Evolutionary conservation across 2,329 filamentous ascomycete species (phyloP).

Genomic region (Tolypocladium cylindrosporum): DNA sequence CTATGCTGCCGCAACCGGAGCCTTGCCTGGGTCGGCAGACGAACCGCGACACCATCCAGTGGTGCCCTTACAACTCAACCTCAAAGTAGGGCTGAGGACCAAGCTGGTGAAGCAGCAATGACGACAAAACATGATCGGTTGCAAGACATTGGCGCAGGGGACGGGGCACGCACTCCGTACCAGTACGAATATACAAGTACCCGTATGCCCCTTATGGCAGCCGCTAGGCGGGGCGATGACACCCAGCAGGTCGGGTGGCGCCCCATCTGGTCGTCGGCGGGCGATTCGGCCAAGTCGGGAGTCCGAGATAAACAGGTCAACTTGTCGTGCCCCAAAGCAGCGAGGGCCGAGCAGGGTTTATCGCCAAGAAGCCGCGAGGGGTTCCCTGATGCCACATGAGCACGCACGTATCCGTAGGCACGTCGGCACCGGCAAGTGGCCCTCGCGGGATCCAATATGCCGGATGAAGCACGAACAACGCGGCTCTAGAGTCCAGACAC

Average conservation of each 20-base stretch:
- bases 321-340: not conserved
- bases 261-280: not conserved
- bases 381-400: not conserved
- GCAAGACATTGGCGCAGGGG: not conserved
- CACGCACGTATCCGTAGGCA: not conserved
- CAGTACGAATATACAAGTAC: not conserved
- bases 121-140: not conserved
- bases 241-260: not conserved
- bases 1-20: no score
- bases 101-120: not conserved
- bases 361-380: not conserved
- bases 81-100: not conserved
- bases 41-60: no score
- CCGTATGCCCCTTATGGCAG: not conserved
- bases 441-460: not conserved
- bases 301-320: not conserved
- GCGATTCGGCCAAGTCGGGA: not conserved
- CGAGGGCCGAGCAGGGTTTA: not conserved
- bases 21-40: no score
- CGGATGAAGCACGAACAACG: no score
- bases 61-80: no score
- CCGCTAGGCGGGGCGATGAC: not conserved
- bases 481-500: not conserved
- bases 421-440: not conserved
- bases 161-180: not conserved